These are phyloP conservation scores for Solanum lycopersicoides DNA, from an alignment of 257 asterid genomes.

Conservation along the genomic window DNA sequence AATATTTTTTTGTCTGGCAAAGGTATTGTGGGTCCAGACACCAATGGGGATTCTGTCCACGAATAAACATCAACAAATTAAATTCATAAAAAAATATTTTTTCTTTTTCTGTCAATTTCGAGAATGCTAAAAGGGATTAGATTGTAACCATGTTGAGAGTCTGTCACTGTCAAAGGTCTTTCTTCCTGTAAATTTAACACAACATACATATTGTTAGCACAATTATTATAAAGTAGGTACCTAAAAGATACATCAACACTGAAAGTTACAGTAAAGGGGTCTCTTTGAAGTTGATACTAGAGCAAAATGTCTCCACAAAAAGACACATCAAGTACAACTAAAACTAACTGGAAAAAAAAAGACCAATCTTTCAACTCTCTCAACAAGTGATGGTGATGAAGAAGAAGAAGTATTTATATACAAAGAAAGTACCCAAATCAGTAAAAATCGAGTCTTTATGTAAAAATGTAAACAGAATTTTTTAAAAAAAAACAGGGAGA, in stretches of 20 bases:
- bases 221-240: not conserved
- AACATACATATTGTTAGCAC: conserved; percentile 13
- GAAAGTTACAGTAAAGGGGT: conserved; percentile 10
- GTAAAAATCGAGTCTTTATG: not conserved
- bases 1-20: conserved; percentile 97
- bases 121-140: conserved; percentile 10
- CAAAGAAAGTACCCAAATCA: not conserved
- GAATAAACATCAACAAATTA: conserved; percentile 28
- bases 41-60: conserved; percentile 85
- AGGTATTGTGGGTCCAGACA: conserved; percentile 82
- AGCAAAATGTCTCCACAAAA: conserved; percentile 22
- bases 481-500: conserved; percentile 13
- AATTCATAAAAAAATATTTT: conserved; percentile 15
- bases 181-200: conserved; percentile 49
- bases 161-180: conserved; percentile 60
- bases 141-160: conserved; percentile 50
- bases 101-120: not conserved
- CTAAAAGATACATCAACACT: not conserved
- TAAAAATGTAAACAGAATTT: conserved; percentile 35
- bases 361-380: not conserved
- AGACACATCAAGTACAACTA: not conserved
- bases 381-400: not conserved
- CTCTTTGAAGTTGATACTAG: conserved; percentile 11
- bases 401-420: not conserved
- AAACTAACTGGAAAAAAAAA: not conserved